Conservation (phyloP, 345 rosid species). For the Populus nigra region DNA sequence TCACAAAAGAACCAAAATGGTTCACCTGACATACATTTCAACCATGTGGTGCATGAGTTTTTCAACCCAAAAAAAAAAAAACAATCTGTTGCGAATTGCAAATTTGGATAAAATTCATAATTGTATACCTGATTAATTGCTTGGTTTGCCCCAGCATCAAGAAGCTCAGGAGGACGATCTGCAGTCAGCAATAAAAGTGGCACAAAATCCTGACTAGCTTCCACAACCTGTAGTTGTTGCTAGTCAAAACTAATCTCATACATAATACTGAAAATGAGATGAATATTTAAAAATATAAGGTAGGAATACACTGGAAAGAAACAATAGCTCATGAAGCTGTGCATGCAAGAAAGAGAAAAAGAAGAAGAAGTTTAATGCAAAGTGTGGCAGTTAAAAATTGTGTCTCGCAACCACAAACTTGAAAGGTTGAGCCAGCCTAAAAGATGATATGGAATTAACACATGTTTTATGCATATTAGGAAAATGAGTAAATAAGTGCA, state of each 20-base stretch:
- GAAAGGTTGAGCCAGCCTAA: neutral
- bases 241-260: constrained; percentile 5
- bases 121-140: constrained; percentile 78
- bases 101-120: neutral
- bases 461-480: neutral
- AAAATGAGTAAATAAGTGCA: neutral
- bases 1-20: constrained; percentile 87
- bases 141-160: constrained; percentile 89
- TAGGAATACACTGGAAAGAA: neutral
- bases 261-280: neutral
- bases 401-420: neutral
- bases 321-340: neutral
- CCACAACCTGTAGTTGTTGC: constrained; percentile 68
- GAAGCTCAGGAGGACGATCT: constrained; percentile 98
- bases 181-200: constrained; percentile 87
- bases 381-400: too few species aligned
- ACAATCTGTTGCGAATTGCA: constrained; percentile 1
- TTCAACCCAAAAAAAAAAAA: constrained; percentile 11
- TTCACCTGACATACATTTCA: constrained; percentile 54
- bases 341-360: neutral
- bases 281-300: neutral
- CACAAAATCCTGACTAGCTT: constrained; percentile 93
- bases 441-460: neutral
- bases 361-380: neutral
- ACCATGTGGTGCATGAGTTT: constrained; percentile 1